Conservation (phyloP, 768 basidiomycete genomes). For the Pulveroboletus sp. region DNA sequence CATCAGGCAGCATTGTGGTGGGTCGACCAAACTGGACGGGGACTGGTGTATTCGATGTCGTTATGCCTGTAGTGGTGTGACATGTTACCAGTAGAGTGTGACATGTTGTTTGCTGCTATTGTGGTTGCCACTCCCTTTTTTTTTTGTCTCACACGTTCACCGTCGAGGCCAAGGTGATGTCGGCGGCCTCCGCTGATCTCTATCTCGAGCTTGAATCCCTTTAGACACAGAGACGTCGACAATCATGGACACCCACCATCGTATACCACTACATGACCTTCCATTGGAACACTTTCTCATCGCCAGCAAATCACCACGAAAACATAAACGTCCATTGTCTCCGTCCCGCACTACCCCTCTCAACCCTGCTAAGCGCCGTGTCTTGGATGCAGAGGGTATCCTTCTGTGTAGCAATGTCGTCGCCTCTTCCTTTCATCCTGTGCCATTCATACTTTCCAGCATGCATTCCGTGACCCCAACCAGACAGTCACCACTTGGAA, state of each 20-base stretch:
- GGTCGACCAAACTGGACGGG: slow-evolving; percentile 87
- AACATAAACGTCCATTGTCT: slow-evolving; percentile 62
- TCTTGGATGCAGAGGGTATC: slow-evolving; percentile 54
- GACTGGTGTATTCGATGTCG: slow-evolving; percentile 92
- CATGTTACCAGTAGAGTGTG: slow-evolving; percentile 5
- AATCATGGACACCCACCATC: slow-evolving; percentile 30
- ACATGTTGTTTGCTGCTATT: slow-evolving; percentile 26
- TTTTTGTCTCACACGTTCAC: slow-evolving; percentile 7
- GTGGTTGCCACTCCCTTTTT: slow-evolving; percentile 14
- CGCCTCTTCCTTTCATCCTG: slow-evolving; percentile 17
- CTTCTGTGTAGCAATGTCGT: slow-evolving; percentile 28
- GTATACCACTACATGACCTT: slow-evolving; percentile 57
- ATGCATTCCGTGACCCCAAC: slow-evolving; percentile 26
- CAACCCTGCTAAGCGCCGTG: slow-evolving; percentile 69
- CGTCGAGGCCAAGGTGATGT: slow-evolving; percentile 26
- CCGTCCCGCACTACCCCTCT: slow-evolving; percentile 47
- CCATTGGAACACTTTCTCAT: slow-evolving; percentile 55
- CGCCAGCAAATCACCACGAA: slow-evolving; percentile 24
- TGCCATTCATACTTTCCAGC: slow-evolving; percentile 31
- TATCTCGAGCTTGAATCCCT: slow-evolving; percentile 11
- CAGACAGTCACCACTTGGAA: slow-evolving; percentile 32
- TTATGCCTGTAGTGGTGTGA: slow-evolving; percentile 43
- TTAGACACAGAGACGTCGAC: not conserved
- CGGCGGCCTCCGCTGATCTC: slow-evolving; percentile 22
- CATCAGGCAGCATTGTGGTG: slow-evolving; percentile 89